Evolutionary conservation across 306 rosid genomes (phyloP).

Genomic region (Abrus pulchellus): DNA sequence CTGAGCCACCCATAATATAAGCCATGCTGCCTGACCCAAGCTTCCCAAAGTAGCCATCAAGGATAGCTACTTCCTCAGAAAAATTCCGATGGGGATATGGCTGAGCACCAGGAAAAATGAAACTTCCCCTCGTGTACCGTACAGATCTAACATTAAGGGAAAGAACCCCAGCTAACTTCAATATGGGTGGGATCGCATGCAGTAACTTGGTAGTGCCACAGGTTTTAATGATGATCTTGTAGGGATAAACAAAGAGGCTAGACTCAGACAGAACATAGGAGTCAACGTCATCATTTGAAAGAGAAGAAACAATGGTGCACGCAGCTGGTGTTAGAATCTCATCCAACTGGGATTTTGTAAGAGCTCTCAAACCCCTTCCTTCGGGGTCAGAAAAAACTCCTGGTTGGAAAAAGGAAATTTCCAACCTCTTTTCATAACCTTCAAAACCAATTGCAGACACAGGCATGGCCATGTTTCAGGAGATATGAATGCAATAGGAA

Average conservation of each 20-base stretch:
- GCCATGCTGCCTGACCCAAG: slow-evolving; percentile 69
- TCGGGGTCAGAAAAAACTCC: slow-evolving; percentile 69
- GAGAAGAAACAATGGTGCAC: slow-evolving; percentile 75
- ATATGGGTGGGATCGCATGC: slow-evolving; percentile 65
- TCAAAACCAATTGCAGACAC: slow-evolving; percentile 79
- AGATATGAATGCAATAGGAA: background rate
- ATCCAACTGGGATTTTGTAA: slow-evolving; percentile 65
- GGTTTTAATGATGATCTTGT: slow-evolving; percentile 75
- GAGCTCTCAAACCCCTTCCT: slow-evolving; percentile 69
- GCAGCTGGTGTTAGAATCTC: slow-evolving; percentile 71
- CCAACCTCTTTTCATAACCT: slow-evolving; percentile 79
- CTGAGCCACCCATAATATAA: slow-evolving; percentile 61
- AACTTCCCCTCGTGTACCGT: slow-evolving; percentile 71
- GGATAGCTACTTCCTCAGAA: slow-evolving; percentile 64
- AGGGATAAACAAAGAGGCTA: slow-evolving; percentile 66
- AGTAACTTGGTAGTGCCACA: slow-evolving; percentile 79
- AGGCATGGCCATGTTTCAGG: slow-evolving; percentile 51
- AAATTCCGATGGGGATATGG: slow-evolving; percentile 71
- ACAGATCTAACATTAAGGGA: slow-evolving; percentile 61
- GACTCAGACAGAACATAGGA: slow-evolving; percentile 82
- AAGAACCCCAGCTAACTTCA: slow-evolving; percentile 62
- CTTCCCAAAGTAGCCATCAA: slow-evolving; percentile 64
- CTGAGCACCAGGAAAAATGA: slow-evolving; percentile 76
- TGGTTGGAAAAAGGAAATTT: slow-evolving; percentile 61
- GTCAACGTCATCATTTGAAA: slow-evolving; percentile 63